Percentiles rank a stretch among this genome's conserved stretches.
phyloP scores from a whole-genome alignment of 208 protist species.

The Crithidia mellificae region DNA sequence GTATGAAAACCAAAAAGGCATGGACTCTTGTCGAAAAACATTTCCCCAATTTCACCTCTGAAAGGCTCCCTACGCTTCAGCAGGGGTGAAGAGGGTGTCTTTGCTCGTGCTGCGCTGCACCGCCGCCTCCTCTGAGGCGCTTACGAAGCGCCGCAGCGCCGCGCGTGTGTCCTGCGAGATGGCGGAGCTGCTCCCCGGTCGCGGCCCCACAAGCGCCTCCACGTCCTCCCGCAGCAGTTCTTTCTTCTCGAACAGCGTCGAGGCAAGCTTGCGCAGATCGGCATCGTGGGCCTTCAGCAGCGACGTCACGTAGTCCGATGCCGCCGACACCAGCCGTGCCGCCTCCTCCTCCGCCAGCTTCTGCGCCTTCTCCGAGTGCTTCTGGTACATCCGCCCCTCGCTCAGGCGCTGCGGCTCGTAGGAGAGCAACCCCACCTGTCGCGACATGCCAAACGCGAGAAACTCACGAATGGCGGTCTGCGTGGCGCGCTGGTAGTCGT shows the following conservation, averaged over 20 bases:
- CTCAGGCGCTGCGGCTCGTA: slow-evolving; percentile 90
- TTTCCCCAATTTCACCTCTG: no score
- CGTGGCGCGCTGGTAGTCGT: slow-evolving; percentile 91
- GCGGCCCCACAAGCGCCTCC: slow-evolving; percentile 53
- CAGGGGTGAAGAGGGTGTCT: slow-evolving; percentile 20
- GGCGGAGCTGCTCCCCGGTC: slow-evolving; percentile 17
- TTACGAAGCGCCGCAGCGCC: slow-evolving; percentile 52
- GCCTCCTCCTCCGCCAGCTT: slow-evolving; percentile 86
- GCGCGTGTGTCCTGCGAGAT: slow-evolving; percentile 43
- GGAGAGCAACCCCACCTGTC: slow-evolving; percentile 80
- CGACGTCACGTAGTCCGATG: slow-evolving; percentile 75
- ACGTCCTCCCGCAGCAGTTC: slow-evolving; percentile 85
- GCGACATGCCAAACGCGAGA: slow-evolving; percentile 89
- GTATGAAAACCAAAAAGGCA: no score
- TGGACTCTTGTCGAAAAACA: no score
- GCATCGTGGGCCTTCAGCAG: slow-evolving; percentile 69
- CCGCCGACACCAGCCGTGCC: slow-evolving; percentile 61
- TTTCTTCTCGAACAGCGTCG: slow-evolving; percentile 84
- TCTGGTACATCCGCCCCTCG: slow-evolving; percentile 90
- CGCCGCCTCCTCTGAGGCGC: slow-evolving; percentile 51
- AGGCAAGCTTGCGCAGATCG: slow-evolving; percentile 68
- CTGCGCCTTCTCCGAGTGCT: slow-evolving; percentile 87
- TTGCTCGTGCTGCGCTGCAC: slow-evolving; percentile 31
- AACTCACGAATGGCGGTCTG: slow-evolving; percentile 88
- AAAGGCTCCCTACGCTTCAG: slow-evolving; percentile 24